Evolutionary conservation across 805 yeast species (phyloP).

Genomic region (Kluyveromyces starmeri): DNA sequence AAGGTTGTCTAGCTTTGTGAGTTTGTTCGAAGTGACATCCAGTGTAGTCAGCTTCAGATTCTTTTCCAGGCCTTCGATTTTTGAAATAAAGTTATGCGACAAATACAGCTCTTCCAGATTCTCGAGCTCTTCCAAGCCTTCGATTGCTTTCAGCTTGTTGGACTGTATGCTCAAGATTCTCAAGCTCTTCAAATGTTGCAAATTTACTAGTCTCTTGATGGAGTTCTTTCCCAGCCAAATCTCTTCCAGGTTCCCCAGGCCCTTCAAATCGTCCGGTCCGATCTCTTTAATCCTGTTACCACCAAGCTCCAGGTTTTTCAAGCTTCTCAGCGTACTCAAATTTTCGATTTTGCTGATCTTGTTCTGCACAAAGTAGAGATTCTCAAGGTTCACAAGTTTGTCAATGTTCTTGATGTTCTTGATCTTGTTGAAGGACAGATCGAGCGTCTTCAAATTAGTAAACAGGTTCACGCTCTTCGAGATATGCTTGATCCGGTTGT

Average conservation of each 20-base stretch:
- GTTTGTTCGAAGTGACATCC: conserved; percentile 73
- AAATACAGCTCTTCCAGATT: conserved; percentile 80
- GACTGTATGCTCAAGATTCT: conserved; percentile 81
- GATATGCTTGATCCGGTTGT: conserved; percentile 82
- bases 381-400: conserved; percentile 49
- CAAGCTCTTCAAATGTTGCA: conserved; percentile 50
- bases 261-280: conserved; percentile 35
- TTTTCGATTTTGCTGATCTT: conserved; percentile 66
- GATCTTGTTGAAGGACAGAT: conserved; percentile 84
- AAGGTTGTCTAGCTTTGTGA: conserved; percentile 54
- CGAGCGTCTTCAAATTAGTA: conserved; percentile 49
- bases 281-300: conserved; percentile 61
- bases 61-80: conserved; percentile 70
- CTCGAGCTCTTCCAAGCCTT: conserved; percentile 65
- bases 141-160: conserved; percentile 67
- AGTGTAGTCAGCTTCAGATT: conserved; percentile 58
- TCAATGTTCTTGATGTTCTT: conserved; percentile 75
- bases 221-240: conserved; percentile 91
- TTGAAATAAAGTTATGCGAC: conserved; percentile 71
- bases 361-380: conserved; percentile 83
- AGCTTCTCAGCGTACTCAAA: conserved; percentile 43
- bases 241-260: conserved; percentile 51
- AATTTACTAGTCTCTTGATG: conserved; percentile 55
- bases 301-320: conserved; percentile 77
- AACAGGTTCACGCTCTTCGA: conserved; percentile 60